Base-by-base conservation (phyloP, 1,284 basidiomycete genomes). In the Tilletia setariae region DNA sequence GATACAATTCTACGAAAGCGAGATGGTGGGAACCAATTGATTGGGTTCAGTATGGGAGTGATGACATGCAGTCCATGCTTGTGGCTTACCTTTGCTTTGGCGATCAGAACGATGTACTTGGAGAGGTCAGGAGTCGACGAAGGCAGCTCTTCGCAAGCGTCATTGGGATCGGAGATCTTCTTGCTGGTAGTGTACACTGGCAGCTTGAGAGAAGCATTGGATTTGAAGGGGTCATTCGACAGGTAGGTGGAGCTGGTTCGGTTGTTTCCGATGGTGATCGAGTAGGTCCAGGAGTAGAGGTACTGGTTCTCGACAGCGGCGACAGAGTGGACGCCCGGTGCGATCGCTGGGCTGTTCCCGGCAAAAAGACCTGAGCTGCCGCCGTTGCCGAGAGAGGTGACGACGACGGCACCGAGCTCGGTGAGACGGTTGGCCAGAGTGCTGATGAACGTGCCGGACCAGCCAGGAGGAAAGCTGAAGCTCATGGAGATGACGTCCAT, bases 401-500 rank as follows among this genome's bases (percentile, higher is more conserved):
- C 69, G 28, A 73, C 69, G 19, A 71, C 72, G 21, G 70, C 73
- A 44, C 72, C 72, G n/a, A 74, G 74, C 23, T 35, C 49, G 32
- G 65, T 65, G 43, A 76, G 73, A 15, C 70, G 68, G 8, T 62
- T 66, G 19, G 69, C 73, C 30, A 77, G 69, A 30, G 69, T 66
- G 35, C 71, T 66, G 30, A 68, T 67, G 16, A 72, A 65, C 23
- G 71, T 63, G 47, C 71, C 63, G 61, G 62, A 64, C 71, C 70
- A 76, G 3, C 74, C 74, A 53, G 71, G 68, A 16, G 70, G 66
- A 21, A 86, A 86, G 46, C 89, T 89, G 21, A 90, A 81, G 16
- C 28, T 32, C 56, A 32, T 83, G 7, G 87, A 88, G 70, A 90
- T 83, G 67, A 90, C 86, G 77, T 90, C 87, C 61, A 72, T 72